Base-by-base conservation (phyloP, 352 stramenopile genomes). In the Phytopythium sindhum region DNA sequence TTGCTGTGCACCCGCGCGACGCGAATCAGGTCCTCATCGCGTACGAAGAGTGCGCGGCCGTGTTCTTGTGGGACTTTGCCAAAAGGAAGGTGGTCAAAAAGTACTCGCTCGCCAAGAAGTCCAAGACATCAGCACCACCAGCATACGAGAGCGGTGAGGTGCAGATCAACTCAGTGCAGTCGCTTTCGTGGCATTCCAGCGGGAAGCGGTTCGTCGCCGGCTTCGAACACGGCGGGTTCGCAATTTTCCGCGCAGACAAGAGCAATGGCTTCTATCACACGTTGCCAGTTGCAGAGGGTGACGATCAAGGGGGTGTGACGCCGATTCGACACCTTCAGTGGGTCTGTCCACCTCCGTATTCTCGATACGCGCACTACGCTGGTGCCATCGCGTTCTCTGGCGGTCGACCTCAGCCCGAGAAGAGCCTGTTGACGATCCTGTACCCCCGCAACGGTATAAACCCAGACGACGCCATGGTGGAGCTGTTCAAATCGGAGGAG, bases 141-240 rank as follows among this genome's bases (percentile, higher is more conserved):
- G 37, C 57, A 21, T 65, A 72, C 7, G 60, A 33, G 37, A 60
- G 66, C 15, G 59, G 66, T 1, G 48, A 70, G 0, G 7, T 31
- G 31, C 42, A 55, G 4, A 63, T 55, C n/a, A 89, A 88, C 47
- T 83, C 77, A 0, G 76, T 84, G 5, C 80, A 81, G 54, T 81
- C 67, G 12, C 56, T 94, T 2, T 77, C 83, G n/a, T 94, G 85
- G 85, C 85, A 94, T 64, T 80, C 75, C 6, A 89, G 71, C 57
- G 85, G 85, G 12, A 94, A 94, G 69, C 66, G 81, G 31, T 94
- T 94, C 61, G 85, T 85, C 0, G 83, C 66, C 1, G 83, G 81
- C 21, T 94, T 85, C 65, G 80, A 86, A 31, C 67, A 75, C 21
- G 85, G 85, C 31, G 78, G 81, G 11, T 79, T 91, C 66, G 80